A percentile compares a stretch with the other conserved stretches of the same genome.
Conservation (phyloP, 257 asterid genomes). For the Handroanthus guayacan region DNA sequence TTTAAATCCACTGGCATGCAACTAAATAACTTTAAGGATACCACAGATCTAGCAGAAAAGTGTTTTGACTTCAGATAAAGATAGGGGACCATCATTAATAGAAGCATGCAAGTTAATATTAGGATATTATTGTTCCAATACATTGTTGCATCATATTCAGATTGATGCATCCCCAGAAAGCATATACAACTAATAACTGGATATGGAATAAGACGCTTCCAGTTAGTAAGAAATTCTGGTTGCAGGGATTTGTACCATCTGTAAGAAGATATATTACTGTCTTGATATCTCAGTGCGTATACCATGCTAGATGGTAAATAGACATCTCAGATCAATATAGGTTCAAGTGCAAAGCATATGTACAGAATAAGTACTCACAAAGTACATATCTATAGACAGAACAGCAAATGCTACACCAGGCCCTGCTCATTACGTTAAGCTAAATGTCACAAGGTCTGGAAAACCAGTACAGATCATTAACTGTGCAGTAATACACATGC, state of each 20-base stretch:
- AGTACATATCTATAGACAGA: slow-evolving; percentile 5
- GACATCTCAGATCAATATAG: slow-evolving; percentile 6
- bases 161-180: not conserved
- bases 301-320: slow-evolving; percentile 5
- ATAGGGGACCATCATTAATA: not conserved
- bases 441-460: slow-evolving; percentile 14
- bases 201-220: not conserved
- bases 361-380: not conserved
- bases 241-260: slow-evolving; percentile 7
- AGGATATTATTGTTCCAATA: not conserved
- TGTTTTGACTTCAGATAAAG: not conserved
- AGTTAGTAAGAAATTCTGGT: not conserved
- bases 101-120: slow-evolving; percentile 1
- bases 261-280: not conserved
- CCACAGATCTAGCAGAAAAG: not conserved
- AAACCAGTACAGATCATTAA: not conserved
- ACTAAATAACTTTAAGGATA: not conserved
- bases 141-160: not conserved
- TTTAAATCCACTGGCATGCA: not conserved
- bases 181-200: not conserved
- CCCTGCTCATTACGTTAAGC: not conserved
- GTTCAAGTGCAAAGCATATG: not conserved
- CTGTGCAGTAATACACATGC: slow-evolving; percentile 18
- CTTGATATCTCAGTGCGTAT: slow-evolving; percentile 5
- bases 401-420: not conserved